A percentile compares a stretch with the other conserved stretches of the same genome.
Evolutionary conservation across 805 yeast genomes (phyloP).

Genomic region (Nakazawaea holstii): DNA sequence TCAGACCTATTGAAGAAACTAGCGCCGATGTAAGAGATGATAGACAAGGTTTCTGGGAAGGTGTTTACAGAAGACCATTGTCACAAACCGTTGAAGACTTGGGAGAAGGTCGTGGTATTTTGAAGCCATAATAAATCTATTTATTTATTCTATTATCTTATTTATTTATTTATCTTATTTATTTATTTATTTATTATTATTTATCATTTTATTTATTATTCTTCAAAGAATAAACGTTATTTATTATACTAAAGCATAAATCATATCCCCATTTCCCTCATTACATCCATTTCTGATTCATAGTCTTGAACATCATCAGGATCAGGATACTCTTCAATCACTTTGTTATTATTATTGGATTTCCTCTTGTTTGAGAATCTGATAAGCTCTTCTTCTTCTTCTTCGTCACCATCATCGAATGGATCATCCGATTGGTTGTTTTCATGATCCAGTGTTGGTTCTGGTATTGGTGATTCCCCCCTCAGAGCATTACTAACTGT

Average conservation of each 20-base stretch:
- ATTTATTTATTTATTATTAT: slow-evolving; percentile 9
- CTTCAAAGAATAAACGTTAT: no score
- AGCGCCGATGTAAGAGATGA: slow-evolving; percentile 18
- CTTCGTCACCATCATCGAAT: slow-evolving; percentile 26
- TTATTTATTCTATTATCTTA: slow-evolving; percentile 3
- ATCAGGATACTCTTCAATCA: neutral
- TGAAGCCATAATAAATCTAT: slow-evolving; percentile 20
- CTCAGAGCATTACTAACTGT: slow-evolving; percentile 7
- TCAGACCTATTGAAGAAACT: slow-evolving; percentile 30
- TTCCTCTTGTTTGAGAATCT: no score
- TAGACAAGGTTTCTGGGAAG: slow-evolving; percentile 72
- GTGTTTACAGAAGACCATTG: slow-evolving; percentile 73
- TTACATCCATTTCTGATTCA: slow-evolving; percentile 38
- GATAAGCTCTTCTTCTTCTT: slow-evolving; percentile 17
- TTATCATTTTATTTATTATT: no score
- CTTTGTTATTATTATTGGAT: no score
- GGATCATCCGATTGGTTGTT: no score
- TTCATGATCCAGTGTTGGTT: no score
- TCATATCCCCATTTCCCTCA: slow-evolving; percentile 42
- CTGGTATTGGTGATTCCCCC: neutral
- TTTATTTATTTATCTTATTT: slow-evolving; percentile 2
- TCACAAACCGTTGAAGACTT: slow-evolving; percentile 73
- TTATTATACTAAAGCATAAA: slow-evolving; percentile 20
- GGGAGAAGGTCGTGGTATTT: slow-evolving; percentile 63
- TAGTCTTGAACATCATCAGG: slow-evolving; percentile 26